These are phyloP conservation scores for Metrosideros polymorpha DNA, from an alignment of 441 rosid species.

Conservation along the genomic window DNA sequence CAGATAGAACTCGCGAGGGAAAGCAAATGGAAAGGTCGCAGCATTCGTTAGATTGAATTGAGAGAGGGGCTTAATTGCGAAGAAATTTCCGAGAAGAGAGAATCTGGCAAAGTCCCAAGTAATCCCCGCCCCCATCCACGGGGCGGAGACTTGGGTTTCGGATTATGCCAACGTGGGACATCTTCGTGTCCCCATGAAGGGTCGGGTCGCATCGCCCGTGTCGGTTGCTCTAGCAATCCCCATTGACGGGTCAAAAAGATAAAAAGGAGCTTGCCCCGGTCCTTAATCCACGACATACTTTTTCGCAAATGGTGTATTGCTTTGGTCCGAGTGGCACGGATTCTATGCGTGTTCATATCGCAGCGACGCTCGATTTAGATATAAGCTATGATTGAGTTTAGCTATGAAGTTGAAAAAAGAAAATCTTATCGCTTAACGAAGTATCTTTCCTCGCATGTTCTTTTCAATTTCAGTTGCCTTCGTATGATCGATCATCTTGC, in stretches of 20 bases:
- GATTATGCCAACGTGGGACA: no score
- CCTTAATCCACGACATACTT: neutral
- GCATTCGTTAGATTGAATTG: no score
- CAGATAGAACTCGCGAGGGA: no score
- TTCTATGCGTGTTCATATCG: neutral
- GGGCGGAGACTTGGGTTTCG: no score
- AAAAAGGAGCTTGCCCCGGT: neutral
- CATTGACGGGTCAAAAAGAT: neutral
- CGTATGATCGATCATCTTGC: neutral
- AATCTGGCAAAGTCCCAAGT: no score
- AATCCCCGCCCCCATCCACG: no score
- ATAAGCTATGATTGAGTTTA: fast-evolving
- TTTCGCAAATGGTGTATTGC: neutral
- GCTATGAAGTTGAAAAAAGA: fast-evolving
- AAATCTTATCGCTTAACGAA: fast-evolving
- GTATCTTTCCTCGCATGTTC: neutral
- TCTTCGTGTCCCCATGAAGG: no score
- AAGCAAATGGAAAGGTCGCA: no score
- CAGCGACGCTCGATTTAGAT: fast-evolving
- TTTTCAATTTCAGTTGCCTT: neutral
- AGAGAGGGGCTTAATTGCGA: no score
- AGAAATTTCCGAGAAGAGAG: no score
- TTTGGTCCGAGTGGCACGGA: fast-evolving
- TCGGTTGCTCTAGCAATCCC: neutral
- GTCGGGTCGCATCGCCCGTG: neutral